Evolutionary conservation across 495 filamentous ascomycete species (phyloP).

Genomic region (Cetradonia linearis): DNA sequence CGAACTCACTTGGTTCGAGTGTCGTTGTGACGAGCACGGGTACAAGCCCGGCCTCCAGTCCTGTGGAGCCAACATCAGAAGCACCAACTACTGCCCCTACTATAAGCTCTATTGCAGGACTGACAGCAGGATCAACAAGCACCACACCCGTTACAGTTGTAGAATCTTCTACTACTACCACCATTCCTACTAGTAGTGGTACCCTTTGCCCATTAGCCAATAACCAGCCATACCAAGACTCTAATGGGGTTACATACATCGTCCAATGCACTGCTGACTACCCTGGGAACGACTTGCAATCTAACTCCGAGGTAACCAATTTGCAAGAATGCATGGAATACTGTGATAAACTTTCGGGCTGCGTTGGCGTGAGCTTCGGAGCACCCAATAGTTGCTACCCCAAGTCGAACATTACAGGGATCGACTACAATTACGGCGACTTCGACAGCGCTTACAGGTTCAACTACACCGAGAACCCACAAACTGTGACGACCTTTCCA

Average conservation of each 20-base stretch:
- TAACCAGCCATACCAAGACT: neutral
- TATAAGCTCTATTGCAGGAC: neutral
- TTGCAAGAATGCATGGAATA: neutral
- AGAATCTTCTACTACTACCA: neutral
- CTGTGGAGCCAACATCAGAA: neutral
- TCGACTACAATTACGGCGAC: neutral
- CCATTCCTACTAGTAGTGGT: neutral
- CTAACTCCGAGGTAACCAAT: neutral
- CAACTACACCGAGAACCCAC: neutral
- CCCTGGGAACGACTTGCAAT: neutral
- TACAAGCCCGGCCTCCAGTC: neutral
- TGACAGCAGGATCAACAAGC: neutral
- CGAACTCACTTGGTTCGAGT: slow-evolving; percentile 10
- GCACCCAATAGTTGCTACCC: neutral
- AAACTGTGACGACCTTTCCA: neutral
- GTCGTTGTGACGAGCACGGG: slow-evolving; percentile 1
- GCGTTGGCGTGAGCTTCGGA: slow-evolving; percentile 11
- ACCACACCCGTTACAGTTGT: neutral
- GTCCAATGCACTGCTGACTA: neutral
- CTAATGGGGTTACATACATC: neutral
- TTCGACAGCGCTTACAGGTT: neutral
- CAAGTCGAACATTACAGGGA: neutral
- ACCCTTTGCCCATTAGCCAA: neutral
- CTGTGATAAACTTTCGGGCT: slow-evolving; percentile 2
- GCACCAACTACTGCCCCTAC: neutral